Base-by-base conservation (phyloP, 495 filamentous ascomycete species). In the Letharia lupina region DNA sequence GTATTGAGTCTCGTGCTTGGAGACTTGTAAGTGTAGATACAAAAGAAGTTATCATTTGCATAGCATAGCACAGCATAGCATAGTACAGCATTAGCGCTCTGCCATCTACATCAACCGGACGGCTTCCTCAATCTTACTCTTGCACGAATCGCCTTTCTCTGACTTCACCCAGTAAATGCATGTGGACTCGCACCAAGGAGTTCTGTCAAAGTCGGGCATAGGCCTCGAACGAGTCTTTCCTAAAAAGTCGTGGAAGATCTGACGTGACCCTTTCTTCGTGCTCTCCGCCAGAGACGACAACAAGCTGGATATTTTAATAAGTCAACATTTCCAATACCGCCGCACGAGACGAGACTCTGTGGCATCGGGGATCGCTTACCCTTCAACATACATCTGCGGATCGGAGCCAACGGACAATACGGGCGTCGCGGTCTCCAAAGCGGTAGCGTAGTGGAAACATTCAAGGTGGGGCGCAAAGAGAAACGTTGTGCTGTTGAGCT, bases 401-500 rank as follows among this genome's bases (percentile, higher is more conserved):
- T 70, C 65, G 35, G 58, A 78, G 0, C 82, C 82, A 15, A 84
- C 71, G 39, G 76, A 79, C 15, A 81, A 66, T 3, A 65, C 72
- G 18, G 82, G 82, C 15, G 70, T 63, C 10, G 59, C 41, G 5
- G 61, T 71, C 2, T 68, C 65, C 18, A 84, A 62, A 5, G 77
- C 75, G 9, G 71, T 63, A 6, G 76, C 70, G 60, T 79, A 81
- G 0, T 78, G 67, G 0, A 66, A 18, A 9, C 39, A 37, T 52
- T 69, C 70, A 0, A 70, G 50, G 45, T 71, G 70, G 39, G 81
- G 80, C 54, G 87, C 87, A 71, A 88, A 84, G 60, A 91, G 82
- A 16, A 91, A 77, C 2, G 86, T 84, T 1, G 71, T 70, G 0
- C 73, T 64, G 12, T 78, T 78, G 16, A 91, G 80, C 4, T 75